phyloP scores from a whole-genome alignment of 2,329 filamentous ascomycete species.

The Botrytis fabae region DNA sequence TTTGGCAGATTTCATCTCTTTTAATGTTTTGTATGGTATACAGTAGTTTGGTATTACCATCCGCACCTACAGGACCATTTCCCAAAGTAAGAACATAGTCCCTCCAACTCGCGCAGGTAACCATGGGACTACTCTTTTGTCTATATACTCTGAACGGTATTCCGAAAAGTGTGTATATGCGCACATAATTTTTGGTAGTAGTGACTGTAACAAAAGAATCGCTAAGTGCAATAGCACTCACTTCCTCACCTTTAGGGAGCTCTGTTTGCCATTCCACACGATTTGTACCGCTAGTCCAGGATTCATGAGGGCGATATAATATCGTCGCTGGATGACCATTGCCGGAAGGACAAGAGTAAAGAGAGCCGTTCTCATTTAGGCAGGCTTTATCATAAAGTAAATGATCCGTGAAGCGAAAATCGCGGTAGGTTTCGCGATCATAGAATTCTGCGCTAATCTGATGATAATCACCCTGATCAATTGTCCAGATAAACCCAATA shows the following conservation, averaged over 20 bases:
- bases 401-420: constrained; percentile 97
- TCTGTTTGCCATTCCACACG: constrained; percentile 86
- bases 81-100: constrained; percentile 97
- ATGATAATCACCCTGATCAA: constrained; percentile 89
- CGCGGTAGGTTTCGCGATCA: constrained; percentile 85
- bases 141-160: constrained; percentile 86
- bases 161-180: constrained; percentile 90
- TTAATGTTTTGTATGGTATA: constrained; percentile 97
- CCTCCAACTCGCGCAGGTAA: constrained; percentile 90
- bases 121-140: constrained; percentile 84
- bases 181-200: constrained; percentile 83
- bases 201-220: constrained; percentile 88
- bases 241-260: constrained; percentile 82
- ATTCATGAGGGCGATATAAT: constrained; percentile 97
- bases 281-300: constrained; percentile 78
- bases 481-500: constrained; percentile 93
- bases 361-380: constrained; percentile 77
- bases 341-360: constrained; percentile 78
- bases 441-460: constrained; percentile 98
- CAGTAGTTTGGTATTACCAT: constrained; percentile 74
- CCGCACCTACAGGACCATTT: constrained; percentile 80
- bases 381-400: constrained; percentile 97
- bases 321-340: constrained; percentile 70
- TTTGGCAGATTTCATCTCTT: constrained; percentile 90
- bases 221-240: constrained; percentile 86